These are phyloP conservation scores for Moringa oleifera DNA, from an alignment of 345 rosid genomes.

Conservation along the genomic window DNA sequence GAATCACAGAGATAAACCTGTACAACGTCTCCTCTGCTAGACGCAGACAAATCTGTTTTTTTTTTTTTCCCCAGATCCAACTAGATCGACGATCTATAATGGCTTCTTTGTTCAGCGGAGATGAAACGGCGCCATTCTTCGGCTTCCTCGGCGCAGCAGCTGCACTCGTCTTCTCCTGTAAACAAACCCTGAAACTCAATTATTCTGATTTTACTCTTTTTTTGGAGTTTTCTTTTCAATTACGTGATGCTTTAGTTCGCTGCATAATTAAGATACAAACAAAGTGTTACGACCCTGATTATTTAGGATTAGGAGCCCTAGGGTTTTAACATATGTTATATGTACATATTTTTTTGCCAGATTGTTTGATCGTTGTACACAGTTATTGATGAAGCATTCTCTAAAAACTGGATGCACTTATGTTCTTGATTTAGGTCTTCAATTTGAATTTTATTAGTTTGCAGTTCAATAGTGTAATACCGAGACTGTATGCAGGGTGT, in stretches of 20 bases:
- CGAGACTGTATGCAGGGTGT: too few relatives aligned
- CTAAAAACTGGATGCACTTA: too few relatives aligned
- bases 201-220: not conserved
- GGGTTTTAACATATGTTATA: too few relatives aligned
- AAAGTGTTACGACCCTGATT: too few relatives aligned
- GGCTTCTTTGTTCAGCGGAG: slow-evolving; percentile 62
- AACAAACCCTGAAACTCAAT: slow-evolving; percentile 1
- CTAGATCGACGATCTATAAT: slow-evolving; percentile 33
- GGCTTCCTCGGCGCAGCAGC: slow-evolving; percentile 87
- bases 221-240: not conserved
- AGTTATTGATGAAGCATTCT: too few relatives aligned
- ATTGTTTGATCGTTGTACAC: too few relatives aligned
- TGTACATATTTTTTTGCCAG: too few relatives aligned
- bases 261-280: too few relatives aligned
- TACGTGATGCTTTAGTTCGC: not conserved
- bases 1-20: not conserved
- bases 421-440: too few relatives aligned
- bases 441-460: too few relatives aligned
- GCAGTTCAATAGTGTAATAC: too few relatives aligned
- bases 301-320: too few relatives aligned
- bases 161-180: slow-evolving; percentile 80
- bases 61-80: slow-evolving; percentile 16
- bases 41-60: not conserved
- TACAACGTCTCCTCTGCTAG: not conserved
- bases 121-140: slow-evolving; percentile 78